These are phyloP conservation scores for Endothia cerciana DNA, from an alignment of 2,329 filamentous ascomycete genomes.

Conservation along the genomic window DNA sequence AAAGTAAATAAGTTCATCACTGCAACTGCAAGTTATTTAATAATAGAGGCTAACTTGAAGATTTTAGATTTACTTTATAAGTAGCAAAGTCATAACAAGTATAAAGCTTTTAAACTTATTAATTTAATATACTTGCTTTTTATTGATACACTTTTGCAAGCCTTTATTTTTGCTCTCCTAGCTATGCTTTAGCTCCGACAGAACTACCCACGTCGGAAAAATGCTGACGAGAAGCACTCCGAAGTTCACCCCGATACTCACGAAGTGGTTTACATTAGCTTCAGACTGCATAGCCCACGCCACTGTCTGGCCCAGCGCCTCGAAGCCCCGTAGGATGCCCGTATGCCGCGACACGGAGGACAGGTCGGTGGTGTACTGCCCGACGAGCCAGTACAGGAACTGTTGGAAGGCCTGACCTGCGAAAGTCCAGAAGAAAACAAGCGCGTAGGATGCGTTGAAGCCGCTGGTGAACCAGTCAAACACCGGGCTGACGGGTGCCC, in stretches of 20 bases:
- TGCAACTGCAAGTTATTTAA: too few species aligned
- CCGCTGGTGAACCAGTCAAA: slow-evolving; percentile 48
- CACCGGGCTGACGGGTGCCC: slow-evolving; percentile 33
- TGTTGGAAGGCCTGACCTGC: slow-evolving; percentile 40
- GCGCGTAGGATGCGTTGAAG: slow-evolving; percentile 65
- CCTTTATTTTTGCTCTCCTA: too few species aligned
- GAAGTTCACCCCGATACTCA: slow-evolving; percentile 40
- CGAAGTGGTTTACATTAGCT: slow-evolving; percentile 39
- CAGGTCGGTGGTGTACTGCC: slow-evolving; percentile 38
- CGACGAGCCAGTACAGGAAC: slow-evolving; percentile 40
- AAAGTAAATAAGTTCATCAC: too few species aligned
- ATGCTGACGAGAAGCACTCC: slow-evolving; percentile 37
- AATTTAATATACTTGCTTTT: too few species aligned
- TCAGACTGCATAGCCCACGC: slow-evolving; percentile 41
- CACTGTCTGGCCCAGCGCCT: slow-evolving; percentile 39
- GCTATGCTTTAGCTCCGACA: slow-evolving; percentile 37
- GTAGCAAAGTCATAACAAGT: too few species aligned
- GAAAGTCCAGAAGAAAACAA: slow-evolving; percentile 70
- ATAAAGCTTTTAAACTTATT: too few species aligned
- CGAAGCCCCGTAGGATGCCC: slow-evolving; percentile 38
- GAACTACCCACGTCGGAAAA: slow-evolving; percentile 38
- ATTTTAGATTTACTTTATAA: too few species aligned
- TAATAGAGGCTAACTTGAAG: too few species aligned
- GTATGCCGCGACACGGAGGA: slow-evolving; percentile 39
- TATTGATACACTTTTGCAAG: too few species aligned